These are phyloP conservation scores for Phytophthora citrophthora DNA, from an alignment of 352 stramenopile species.

Conservation along the genomic window DNA sequence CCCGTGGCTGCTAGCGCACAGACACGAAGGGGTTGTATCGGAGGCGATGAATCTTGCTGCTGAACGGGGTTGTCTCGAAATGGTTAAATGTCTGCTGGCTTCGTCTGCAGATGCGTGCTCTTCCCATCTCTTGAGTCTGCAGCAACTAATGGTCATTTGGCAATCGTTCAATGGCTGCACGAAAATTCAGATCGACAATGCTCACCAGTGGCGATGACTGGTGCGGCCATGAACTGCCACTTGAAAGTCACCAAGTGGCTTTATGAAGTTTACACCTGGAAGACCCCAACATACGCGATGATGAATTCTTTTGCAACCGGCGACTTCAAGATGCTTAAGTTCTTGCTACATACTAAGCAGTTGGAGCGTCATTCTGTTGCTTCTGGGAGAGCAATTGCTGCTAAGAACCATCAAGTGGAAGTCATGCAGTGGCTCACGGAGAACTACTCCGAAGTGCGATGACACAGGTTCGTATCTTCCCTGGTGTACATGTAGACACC, in stretches of 20 bases:
- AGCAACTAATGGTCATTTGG: slow-evolving; percentile 8
- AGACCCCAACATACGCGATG: slow-evolving; percentile 2
- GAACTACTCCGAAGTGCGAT: slow-evolving; percentile 26
- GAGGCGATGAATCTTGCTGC: slow-evolving; percentile 13
- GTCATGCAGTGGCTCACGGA: slow-evolving; percentile 21
- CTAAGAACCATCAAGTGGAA: slow-evolving; percentile 12
- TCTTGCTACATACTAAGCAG: slow-evolving; percentile 4
- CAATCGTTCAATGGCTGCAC: slow-evolving; percentile 14
- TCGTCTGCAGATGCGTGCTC: slow-evolving; percentile 7
- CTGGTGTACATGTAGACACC: neutral
- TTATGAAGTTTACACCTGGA: neutral
- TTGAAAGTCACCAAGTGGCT: slow-evolving; percentile 14
- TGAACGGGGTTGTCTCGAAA: slow-evolving; percentile 3
- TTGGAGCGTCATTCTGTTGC: slow-evolving; percentile 2
- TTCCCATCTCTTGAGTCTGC: slow-evolving; percentile 2
- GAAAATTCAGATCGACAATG: slow-evolving; percentile 4
- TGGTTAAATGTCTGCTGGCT: slow-evolving; percentile 7
- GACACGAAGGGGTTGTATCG: slow-evolving; percentile 1
- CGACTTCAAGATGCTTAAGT: slow-evolving; percentile 23
- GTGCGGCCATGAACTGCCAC: slow-evolving; percentile 12
- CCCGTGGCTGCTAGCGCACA: slow-evolving; percentile 11
- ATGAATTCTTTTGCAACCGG: slow-evolving; percentile 7
- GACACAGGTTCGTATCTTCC: neutral
- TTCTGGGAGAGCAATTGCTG: slow-evolving; percentile 4
- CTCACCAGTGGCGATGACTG: slow-evolving; percentile 1